These are phyloP conservation scores for Dioscorea cayenensis DNA, from an alignment of 116 monocot species.

Conservation along the genomic window DNA sequence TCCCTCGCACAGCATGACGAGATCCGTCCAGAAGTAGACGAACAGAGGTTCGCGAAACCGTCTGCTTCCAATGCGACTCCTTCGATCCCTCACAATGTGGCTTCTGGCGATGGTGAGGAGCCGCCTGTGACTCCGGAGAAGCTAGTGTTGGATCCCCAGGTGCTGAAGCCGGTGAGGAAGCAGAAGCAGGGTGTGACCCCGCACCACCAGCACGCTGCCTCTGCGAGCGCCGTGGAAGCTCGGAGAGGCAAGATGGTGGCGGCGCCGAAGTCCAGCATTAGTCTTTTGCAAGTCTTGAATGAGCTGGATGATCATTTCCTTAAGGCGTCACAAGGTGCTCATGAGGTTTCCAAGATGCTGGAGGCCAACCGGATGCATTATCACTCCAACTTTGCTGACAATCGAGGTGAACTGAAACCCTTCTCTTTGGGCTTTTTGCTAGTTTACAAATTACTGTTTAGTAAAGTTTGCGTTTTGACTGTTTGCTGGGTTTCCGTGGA, in stretches of 20 bases:
- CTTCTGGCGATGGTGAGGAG: conserved; percentile 3
- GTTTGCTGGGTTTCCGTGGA: neutral
- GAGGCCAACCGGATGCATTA: conserved; percentile 91
- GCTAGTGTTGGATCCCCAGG: conserved; percentile 9
- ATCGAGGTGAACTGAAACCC: conserved; percentile 41
- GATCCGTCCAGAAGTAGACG: neutral
- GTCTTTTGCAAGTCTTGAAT: conserved; percentile 47
- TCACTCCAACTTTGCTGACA: conserved; percentile 93
- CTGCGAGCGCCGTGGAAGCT: neutral
- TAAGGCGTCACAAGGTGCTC: conserved; percentile 69
- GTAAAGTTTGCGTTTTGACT: neutral
- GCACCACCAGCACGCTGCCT: conserved; percentile 1
- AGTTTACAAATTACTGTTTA: neutral
- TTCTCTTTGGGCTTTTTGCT: neutral
- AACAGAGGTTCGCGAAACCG: neutral
- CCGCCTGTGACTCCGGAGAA: conserved; percentile 28
- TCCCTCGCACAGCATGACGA: conserved; percentile 6
- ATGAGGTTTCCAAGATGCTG: conserved; percentile 79
- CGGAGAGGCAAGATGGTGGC: conserved; percentile 43
- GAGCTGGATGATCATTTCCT: conserved; percentile 86
- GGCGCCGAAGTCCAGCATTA: conserved; percentile 6
- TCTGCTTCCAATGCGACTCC: too few relatives aligned
- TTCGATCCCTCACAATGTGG: too few relatives aligned
- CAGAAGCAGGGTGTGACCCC: conserved; percentile 12
- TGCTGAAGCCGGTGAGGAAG: conserved; percentile 24